phyloP scores from a whole-genome alignment of 2,329 filamentous ascomycete genomes.

The Diaporthe longicolla region DNA sequence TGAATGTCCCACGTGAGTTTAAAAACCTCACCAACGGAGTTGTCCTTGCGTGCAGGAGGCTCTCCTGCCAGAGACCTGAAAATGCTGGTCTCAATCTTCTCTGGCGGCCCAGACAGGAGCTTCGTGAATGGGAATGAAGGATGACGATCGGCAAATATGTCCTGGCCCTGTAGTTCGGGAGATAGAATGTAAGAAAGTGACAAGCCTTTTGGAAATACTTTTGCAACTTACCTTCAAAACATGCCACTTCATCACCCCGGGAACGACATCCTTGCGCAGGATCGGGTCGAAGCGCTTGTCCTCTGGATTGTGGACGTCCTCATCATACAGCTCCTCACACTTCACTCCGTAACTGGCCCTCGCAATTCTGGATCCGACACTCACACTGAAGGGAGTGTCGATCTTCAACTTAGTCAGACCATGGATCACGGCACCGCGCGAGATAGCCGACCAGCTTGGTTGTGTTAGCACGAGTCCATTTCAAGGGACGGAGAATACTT shows the following conservation, averaged over 20 bases:
- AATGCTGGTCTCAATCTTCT: constrained; percentile 5
- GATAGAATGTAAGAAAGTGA: neutral
- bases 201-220: rapidly evolving
- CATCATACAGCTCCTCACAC: constrained; percentile 10
- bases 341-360: constrained; percentile 42
- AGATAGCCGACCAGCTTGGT: constrained; percentile 45
- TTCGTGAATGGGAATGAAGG: constrained; percentile 13
- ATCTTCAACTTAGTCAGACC: constrained; percentile 17
- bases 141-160: neutral
- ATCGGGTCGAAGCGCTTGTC: constrained; percentile 27
- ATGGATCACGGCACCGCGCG: constrained; percentile 45
- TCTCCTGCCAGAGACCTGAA: constrained; percentile 11
- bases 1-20: constrained; percentile 39
- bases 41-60: constrained; percentile 22
- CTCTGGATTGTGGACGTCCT: neutral
- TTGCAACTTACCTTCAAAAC: constrained; percentile 37
- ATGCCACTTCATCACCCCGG: constrained; percentile 44
- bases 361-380: constrained; percentile 39
- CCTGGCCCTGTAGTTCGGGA: constrained; percentile 17
- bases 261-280: neutral
- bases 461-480: neutral
- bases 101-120: neutral
- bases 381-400: neutral
- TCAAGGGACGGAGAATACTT: constrained; percentile 40
- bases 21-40: constrained; percentile 28